Evolutionary conservation across 192 early-diverging fungal species (phyloP).

Genomic region (Linderina pennispora): DNA sequence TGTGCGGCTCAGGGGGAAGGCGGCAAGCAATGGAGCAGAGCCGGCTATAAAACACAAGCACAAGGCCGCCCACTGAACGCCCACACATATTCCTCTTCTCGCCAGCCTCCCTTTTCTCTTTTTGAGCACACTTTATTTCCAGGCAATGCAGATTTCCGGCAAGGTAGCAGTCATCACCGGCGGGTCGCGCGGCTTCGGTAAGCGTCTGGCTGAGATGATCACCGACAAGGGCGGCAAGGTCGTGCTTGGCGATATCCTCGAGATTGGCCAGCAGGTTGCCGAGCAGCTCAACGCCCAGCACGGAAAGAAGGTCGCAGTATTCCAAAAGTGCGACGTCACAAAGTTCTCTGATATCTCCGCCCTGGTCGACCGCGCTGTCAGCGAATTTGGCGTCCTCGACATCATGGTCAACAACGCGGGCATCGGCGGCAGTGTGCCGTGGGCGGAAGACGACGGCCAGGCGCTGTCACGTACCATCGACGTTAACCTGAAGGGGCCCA

Average conservation of each 20-base stretch:
- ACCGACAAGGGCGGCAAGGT: constrained; percentile 56
- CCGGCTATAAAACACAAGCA: too few relatives aligned
- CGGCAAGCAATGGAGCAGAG: too few relatives aligned
- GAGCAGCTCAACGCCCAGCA: constrained; percentile 19
- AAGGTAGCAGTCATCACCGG: constrained; percentile 70
- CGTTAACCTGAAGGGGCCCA: constrained; percentile 69
- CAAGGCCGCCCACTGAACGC: too few relatives aligned
- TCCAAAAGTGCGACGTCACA: constrained; percentile 51
- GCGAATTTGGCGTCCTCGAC: constrained; percentile 53
- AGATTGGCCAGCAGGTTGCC: constrained; percentile 37
- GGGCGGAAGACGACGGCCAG: constrained; percentile 36
- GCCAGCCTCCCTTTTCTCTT: neutral
- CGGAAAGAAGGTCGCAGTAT: constrained; percentile 16
- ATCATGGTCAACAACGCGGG: constrained; percentile 64
- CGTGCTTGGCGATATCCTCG: constrained; percentile 57
- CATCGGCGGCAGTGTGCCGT: constrained; percentile 38
- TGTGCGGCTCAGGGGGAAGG: too few relatives aligned
- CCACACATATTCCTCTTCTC: neutral
- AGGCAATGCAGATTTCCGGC: constrained; percentile 34
- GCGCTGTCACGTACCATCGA: constrained; percentile 57
- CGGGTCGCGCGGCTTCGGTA: constrained; percentile 61
- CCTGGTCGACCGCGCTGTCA: constrained; percentile 35
- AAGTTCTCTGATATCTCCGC: constrained; percentile 18
- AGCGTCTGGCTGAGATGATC: constrained; percentile 52
- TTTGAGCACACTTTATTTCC: neutral